These are phyloP conservation scores for Kodamaea fungicola DNA, from an alignment of 1,139 yeast species.

Conservation along the genomic window DNA sequence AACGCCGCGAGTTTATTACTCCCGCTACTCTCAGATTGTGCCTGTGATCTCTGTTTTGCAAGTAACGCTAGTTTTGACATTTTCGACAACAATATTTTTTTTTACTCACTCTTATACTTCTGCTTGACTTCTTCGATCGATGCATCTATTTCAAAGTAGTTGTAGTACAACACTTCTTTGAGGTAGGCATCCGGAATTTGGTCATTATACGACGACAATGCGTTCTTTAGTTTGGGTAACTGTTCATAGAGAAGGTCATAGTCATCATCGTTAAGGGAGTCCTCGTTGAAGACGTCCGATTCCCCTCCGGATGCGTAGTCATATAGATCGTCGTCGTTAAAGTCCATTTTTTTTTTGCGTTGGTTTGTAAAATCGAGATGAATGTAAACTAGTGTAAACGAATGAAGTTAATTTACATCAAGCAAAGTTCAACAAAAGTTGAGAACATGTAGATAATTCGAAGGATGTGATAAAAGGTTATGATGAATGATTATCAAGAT, in stretches of 20 bases:
- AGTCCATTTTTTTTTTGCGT: constrained; percentile 11
- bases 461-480: too few relatives aligned
- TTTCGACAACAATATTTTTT: background rate
- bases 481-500: too few relatives aligned
- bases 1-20: constrained; percentile 40
- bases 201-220: constrained; percentile 36
- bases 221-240: constrained; percentile 38
- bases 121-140: constrained; percentile 51
- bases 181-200: constrained; percentile 50
- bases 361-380: background rate
- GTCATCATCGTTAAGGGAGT: constrained; percentile 45
- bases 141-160: constrained; percentile 56
- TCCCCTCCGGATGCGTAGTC: constrained; percentile 40
- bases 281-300: constrained; percentile 37
- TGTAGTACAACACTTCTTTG: constrained; percentile 58
- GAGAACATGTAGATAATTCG: too few relatives aligned
- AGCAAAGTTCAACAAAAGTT: too few relatives aligned
- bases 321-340: constrained; percentile 30
- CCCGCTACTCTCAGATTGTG: constrained; percentile 1
- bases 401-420: background rate
- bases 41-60: constrained; percentile 12
- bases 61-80: constrained; percentile 14
- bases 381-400: background rate
- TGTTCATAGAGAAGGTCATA: constrained; percentile 42
- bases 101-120: constrained; percentile 27